Percentiles rank a stretch among this genome's conserved stretches.
phyloP scores from a whole-genome alignment of 345 rosid species.

The Noccaea caerulescens region DNA sequence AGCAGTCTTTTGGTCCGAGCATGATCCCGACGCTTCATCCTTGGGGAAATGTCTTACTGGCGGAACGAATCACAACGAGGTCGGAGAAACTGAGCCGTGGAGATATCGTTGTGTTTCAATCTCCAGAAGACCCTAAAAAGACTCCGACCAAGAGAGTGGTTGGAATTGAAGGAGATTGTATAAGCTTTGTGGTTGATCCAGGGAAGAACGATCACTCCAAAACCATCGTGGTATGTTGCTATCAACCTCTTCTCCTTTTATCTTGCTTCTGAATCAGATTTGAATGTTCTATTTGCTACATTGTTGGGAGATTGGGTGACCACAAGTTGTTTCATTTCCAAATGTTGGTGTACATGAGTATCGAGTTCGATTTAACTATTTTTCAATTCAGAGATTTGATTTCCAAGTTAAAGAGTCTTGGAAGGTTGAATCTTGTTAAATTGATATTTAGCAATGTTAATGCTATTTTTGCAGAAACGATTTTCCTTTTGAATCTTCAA shows the following conservation, averaged over 20 bases:
- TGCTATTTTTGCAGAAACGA: neutral
- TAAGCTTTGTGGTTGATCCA: constrained; percentile 59
- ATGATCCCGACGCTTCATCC: constrained; percentile 68
- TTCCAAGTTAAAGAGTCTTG: neutral
- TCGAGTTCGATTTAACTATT: constrained; percentile 6
- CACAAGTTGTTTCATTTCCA: neutral
- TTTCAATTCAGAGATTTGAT: neutral
- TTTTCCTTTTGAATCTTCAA: neutral
- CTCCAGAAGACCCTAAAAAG: constrained; percentile 60
- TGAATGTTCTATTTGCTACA: neutral
- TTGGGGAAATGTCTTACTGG: constrained; percentile 55
- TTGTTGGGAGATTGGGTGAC: neutral
- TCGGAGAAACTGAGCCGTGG: constrained; percentile 59
- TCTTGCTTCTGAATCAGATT: constrained; percentile 18
- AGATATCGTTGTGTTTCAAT: constrained; percentile 64
- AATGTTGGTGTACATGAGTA: neutral
- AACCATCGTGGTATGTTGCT: constrained; percentile 55
- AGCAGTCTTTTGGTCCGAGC: constrained; percentile 72
- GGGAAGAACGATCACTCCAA: constrained; percentile 40
- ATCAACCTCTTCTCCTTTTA: neutral
- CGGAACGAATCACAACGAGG: constrained; percentile 56
- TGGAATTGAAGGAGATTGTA: constrained; percentile 65
- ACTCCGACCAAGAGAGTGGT: constrained; percentile 58
- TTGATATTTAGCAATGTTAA: neutral
- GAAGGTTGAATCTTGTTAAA: neutral